Evolutionary conservation across 163 green algal species (phyloP).

Genomic region (Volvox carteri): DNA sequence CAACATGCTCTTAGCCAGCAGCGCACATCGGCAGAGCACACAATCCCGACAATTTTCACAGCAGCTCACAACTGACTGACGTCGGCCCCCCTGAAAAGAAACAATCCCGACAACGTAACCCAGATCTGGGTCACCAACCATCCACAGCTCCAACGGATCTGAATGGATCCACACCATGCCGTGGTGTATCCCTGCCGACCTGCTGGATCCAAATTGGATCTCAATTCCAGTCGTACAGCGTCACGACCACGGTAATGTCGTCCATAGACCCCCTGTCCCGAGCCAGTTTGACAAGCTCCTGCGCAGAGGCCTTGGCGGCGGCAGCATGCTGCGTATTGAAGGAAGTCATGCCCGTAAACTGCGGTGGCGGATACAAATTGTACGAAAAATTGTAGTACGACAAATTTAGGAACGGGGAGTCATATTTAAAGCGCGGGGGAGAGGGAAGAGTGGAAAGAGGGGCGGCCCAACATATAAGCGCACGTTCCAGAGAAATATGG

Average conservation of each 20-base stretch:
- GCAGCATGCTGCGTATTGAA: slow-evolving; percentile 42
- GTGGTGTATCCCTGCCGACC: too few species aligned
- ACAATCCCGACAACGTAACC: too few species aligned
- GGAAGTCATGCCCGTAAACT: slow-evolving; percentile 52
- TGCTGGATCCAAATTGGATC: neutral
- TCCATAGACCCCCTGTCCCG: slow-evolving; percentile 79
- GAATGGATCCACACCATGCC: too few species aligned
- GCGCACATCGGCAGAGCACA: too few species aligned
- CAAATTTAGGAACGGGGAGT: neutral
- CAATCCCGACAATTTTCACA: too few species aligned
- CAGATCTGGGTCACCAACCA: neutral
- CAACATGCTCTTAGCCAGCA: too few species aligned
- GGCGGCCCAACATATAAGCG: neutral
- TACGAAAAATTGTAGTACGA: neutral
- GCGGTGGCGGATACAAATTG: neutral
- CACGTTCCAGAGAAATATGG: neutral
- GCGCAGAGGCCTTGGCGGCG: slow-evolving; percentile 42
- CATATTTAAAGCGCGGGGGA: neutral
- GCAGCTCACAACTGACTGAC: too few species aligned
- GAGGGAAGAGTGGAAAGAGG: neutral
- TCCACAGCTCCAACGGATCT: neutral
- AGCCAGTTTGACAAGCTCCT: slow-evolving; percentile 53
- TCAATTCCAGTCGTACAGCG: slow-evolving; percentile 59
- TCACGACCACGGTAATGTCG: slow-evolving; percentile 86
- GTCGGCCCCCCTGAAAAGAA: too few species aligned